Evolutionary conservation across 2,329 filamentous ascomycete genomes (phyloP).

Genomic region (Nakataea oryzae): DNA sequence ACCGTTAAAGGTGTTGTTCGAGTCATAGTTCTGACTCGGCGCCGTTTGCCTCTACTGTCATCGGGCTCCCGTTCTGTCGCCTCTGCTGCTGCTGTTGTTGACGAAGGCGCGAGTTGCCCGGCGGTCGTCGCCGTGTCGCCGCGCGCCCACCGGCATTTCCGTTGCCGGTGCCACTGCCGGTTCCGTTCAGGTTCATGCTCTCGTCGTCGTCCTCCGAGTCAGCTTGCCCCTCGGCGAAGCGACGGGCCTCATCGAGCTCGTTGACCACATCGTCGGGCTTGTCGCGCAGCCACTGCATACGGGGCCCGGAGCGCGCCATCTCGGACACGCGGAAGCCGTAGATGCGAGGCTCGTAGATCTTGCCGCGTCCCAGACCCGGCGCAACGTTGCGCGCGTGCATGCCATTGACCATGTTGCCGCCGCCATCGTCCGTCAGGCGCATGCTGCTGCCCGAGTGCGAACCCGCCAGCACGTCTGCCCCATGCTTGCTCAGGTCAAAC

Average conservation of each 20-base stretch:
- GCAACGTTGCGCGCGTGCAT: slow-evolving; percentile 79
- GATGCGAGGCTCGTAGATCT: slow-evolving; percentile 89
- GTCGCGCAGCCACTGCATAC: slow-evolving; percentile 93
- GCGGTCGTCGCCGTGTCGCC: slow-evolving; percentile 27
- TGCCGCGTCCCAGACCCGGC: slow-evolving; percentile 69
- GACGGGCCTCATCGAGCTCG: slow-evolving; percentile 71
- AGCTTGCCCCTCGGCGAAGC: slow-evolving; percentile 39
- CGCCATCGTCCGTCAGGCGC: slow-evolving; percentile 29
- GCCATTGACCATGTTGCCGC: slow-evolving; percentile 61
- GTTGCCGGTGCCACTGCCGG: slow-evolving; percentile 14
- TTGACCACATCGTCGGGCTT: slow-evolving; percentile 63
- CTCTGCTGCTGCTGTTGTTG: slow-evolving; percentile 21
- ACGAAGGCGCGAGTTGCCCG: slow-evolving; percentile 28
- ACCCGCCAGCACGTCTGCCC: slow-evolving; percentile 43
- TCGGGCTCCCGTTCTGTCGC: slow-evolving; percentile 45
- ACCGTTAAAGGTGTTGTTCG: neutral
- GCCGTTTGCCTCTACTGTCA: slow-evolving; percentile 44
- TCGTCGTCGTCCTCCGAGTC: slow-evolving; percentile 49
- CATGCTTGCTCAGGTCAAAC: slow-evolving; percentile 72
- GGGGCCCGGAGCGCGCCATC: slow-evolving; percentile 75
- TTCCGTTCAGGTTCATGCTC: slow-evolving; percentile 30
- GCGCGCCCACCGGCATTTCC: neutral
- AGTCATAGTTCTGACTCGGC: slow-evolving; percentile 43
- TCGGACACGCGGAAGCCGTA: slow-evolving; percentile 96
- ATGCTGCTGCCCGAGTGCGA: slow-evolving; percentile 18